These are phyloP conservation scores for Gamarada debralockiae DNA, from an alignment of 495 filamentous ascomycete genomes.

Conservation along the genomic window DNA sequence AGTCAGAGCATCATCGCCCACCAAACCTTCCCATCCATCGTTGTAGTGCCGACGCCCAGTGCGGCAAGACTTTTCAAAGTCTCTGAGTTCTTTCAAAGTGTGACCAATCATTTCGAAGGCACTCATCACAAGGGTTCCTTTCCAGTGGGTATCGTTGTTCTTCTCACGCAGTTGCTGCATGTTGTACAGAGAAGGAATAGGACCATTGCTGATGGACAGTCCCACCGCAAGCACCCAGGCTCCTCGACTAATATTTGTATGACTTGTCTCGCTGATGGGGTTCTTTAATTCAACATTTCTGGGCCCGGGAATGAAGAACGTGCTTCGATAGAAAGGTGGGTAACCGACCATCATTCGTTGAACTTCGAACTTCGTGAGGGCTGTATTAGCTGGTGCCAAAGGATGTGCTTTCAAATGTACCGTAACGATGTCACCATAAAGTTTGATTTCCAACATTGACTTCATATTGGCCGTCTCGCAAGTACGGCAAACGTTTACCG, in stretches of 20 bases:
- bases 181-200: not conserved
- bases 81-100: not conserved
- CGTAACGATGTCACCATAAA: not conserved
- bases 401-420: not conserved
- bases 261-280: not conserved
- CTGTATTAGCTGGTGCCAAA: not conserved
- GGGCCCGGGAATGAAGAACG: not conserved
- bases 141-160: not conserved
- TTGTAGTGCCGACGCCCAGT: not conserved
- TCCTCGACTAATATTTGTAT: not conserved
- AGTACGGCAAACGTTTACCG: not conserved
- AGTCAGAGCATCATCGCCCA: not conserved
- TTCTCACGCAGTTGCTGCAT: not conserved
- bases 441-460: not conserved
- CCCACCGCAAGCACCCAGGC: not conserved
- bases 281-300: not conserved
- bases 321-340: not conserved
- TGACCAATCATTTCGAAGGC: not conserved
- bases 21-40: not conserved
- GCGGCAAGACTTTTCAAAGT: not conserved
- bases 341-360: not conserved
- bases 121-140: not conserved
- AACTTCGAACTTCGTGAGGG: not conserved
- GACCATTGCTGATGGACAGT: not conserved
- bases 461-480: not conserved